Conservation (phyloP, 2,329 filamentous ascomycete species). For the Helicocarpus griseus region DNA sequence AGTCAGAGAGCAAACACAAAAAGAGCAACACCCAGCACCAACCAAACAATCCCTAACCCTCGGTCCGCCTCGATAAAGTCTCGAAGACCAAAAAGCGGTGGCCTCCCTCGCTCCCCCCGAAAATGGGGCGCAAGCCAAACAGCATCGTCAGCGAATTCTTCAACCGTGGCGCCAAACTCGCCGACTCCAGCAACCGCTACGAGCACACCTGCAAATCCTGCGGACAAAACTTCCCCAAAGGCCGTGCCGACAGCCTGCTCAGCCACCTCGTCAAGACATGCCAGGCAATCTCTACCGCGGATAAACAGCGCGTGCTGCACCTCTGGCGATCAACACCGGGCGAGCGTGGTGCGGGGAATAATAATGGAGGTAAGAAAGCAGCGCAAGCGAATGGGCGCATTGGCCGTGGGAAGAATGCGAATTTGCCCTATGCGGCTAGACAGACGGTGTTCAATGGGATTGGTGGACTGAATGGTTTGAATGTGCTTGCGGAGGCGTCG, state of each 20-base stretch:
- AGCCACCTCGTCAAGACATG: constrained; percentile 81
- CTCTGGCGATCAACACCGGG: constrained; percentile 61
- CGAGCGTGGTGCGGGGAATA: constrained; percentile 27
- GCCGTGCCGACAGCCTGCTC: constrained; percentile 71
- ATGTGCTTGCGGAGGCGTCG: constrained; percentile 81
- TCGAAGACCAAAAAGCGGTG: background rate
- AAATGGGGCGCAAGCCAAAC: constrained; percentile 76
- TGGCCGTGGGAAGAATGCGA: constrained; percentile 27
- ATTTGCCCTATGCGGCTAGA: constrained; percentile 38
- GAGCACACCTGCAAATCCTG: constrained; percentile 83
- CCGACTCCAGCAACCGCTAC: constrained; percentile 85
- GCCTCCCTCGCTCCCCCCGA: constrained; percentile 16
- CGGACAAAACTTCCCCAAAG: constrained; percentile 82
- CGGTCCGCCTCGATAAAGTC: background rate
- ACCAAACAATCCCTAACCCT: background rate
- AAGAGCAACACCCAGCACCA: background rate
- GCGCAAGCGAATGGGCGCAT: constrained; percentile 17
- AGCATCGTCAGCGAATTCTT: constrained; percentile 82
- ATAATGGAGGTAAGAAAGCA: constrained; percentile 4
- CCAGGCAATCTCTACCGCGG: constrained; percentile 62
- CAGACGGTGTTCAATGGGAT: constrained; percentile 23
- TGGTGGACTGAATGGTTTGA: constrained; percentile 64
- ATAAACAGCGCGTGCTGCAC: constrained; percentile 65
- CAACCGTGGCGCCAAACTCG: constrained; percentile 72
- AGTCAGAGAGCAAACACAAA: no score